These are phyloP conservation scores for Dicorynia guianensis DNA, from an alignment of 306 rosid genomes.

Conservation along the genomic window DNA sequence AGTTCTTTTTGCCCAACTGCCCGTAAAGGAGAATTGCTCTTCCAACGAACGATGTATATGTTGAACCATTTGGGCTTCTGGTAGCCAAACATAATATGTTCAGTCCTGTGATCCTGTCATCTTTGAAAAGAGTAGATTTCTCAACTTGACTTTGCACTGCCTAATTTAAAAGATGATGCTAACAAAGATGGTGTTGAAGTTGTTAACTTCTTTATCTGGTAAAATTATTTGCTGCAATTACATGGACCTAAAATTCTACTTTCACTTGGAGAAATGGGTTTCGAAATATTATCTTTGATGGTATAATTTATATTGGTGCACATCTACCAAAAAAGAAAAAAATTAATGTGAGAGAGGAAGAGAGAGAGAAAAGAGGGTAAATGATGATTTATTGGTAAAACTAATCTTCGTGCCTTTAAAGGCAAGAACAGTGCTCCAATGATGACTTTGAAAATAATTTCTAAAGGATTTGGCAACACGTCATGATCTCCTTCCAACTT, in stretches of 20 bases:
- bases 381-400: not conserved
- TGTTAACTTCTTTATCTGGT: too few relatives aligned
- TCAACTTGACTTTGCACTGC: too few relatives aligned
- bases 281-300: conserved; percentile 1
- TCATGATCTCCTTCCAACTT: conserved; percentile 57
- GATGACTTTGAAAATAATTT: conserved; percentile 29
- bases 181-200: not conserved
- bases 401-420: conserved; percentile 25
- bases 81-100: too few relatives aligned
- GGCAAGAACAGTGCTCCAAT: conserved; percentile 21
- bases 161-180: not conserved
- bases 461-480: conserved; percentile 48
- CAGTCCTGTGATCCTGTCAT: too few relatives aligned
- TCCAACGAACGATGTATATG: not conserved
- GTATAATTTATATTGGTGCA: conserved; percentile 30
- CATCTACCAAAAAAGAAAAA: conserved; percentile 31
- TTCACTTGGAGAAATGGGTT: too few relatives aligned
- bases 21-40: conserved; percentile 31
- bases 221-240: too few relatives aligned
- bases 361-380: not conserved
- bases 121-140: too few relatives aligned
- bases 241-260: too few relatives aligned
- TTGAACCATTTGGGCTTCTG: too few relatives aligned
- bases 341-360: not conserved
- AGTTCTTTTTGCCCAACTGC: conserved; percentile 16